Evolutionary conservation across 177 flowering plant genomes (phyloP), one percentile per base, ranked within the genome.

Genomic region (Vitis hybrid): DNA sequence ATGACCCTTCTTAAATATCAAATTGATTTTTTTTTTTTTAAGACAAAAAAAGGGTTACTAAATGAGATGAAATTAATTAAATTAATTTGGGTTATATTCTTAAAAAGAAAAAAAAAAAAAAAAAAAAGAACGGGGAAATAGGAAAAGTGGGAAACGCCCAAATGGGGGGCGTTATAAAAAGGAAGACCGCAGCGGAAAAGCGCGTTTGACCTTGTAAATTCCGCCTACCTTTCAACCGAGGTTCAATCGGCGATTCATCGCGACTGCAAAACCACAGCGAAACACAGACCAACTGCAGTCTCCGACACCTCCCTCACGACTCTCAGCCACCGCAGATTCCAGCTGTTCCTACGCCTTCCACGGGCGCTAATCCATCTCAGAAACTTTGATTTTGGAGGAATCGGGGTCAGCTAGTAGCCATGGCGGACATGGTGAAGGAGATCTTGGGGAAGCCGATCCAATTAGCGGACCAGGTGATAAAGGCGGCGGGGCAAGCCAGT

Each of bases 391-490:
- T 27, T 51, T 13, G 64, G 11, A 10, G 61, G 61, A 52, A 3
- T n/a, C 13, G 19, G 18, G 61, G 56, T 62, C 58, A 70, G 67
- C 59, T 63, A 46, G 14, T 1, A 6, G 24, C 55, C 10, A 86
- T 84, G 89, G 86, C 82, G 81, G 87, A 84, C 74, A 16, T 68
- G 11, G 83, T 81, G 70, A 82, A 84, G 73, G 81, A 79, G 70
- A 81, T 82, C 75, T 65, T 86, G 65, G 78, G 81, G 10, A 79
- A 74, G 60, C 89, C 89, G 68, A 84, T 84, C 70, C 89, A 86
- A 24, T 11, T 84, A 10, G 85, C 87, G 1, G 89, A 86, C 73
- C 89, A 86, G 49, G 80, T 86, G 19, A 52, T 52, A 24, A 84
- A 81, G 64, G 77, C 83, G 1, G 85, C 85, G 11, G 85, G 78